These are phyloP conservation scores for Suhomyces sp. DNA, from an alignment of 805 yeast genomes.

Conservation along the genomic window DNA sequence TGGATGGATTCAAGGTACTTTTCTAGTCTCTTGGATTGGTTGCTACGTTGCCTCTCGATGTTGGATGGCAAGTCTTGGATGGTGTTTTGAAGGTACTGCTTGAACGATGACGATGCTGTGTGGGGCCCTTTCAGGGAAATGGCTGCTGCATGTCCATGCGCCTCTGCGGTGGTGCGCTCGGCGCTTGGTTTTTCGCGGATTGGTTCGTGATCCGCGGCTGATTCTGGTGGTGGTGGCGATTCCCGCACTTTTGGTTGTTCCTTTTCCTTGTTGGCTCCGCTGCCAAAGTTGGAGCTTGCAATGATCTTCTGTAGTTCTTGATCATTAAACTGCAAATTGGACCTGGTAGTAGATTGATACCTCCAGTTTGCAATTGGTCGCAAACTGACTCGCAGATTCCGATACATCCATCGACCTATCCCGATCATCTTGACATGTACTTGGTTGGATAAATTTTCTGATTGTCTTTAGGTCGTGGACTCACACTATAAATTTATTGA, in stretches of 20 bases:
- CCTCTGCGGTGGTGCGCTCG: conserved; percentile 1
- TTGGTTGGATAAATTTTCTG: not conserved
- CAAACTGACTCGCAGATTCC: not conserved
- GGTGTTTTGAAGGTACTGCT: conserved; percentile 14
- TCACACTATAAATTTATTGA: not conserved
- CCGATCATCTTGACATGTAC: not conserved
- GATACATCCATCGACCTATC: not conserved
- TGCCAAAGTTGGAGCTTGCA: conserved; percentile 34
- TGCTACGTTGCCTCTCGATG: conserved; percentile 38
- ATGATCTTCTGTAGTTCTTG: conserved; percentile 30
- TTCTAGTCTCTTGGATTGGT: conserved; percentile 38
- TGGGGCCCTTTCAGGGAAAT: not conserved
- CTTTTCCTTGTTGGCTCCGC: conserved; percentile 6
- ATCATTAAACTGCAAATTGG: conserved; percentile 16
- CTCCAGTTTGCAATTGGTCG: not conserved
- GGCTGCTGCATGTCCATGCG: conserved; percentile 1
- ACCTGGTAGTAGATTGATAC: not conserved
- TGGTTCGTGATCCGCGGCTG: not conserved
- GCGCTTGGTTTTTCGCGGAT: not conserved
- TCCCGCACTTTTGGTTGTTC: not conserved
- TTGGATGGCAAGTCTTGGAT: conserved; percentile 44
- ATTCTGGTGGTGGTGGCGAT: not conserved
- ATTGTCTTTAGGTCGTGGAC: not conserved
- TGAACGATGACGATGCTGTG: not conserved
- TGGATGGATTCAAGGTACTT: conserved; percentile 54